phyloP scores from a whole-genome alignment of 192 early-diverging fungal genomes.

The Mortierella alpina region DNA sequence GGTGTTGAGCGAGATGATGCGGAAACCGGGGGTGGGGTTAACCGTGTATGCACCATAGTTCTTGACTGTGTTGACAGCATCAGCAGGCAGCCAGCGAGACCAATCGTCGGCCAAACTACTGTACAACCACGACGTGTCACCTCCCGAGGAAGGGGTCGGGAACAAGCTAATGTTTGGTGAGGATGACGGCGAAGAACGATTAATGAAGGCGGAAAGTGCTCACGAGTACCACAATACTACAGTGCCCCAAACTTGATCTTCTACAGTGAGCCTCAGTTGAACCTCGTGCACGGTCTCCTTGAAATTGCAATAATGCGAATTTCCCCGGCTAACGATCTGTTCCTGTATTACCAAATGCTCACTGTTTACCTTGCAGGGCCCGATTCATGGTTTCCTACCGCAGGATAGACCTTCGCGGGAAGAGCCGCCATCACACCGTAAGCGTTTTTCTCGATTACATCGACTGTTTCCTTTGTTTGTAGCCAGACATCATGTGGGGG shows the following conservation, averaged over 20 bases:
- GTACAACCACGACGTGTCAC: conserved; percentile 59
- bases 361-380: conserved; percentile 49
- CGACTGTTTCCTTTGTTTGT: conserved; percentile 40
- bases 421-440: conserved; percentile 51
- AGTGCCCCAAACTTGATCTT: too few relatives aligned
- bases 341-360: not conserved
- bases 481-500: conserved; percentile 68
- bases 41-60: conserved; percentile 60
- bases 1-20: conserved; percentile 66
- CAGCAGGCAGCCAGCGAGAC: conserved; percentile 56
- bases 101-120: conserved; percentile 54
- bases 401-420: conserved; percentile 49
- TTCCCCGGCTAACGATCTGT: not conserved
- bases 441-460: conserved; percentile 32
- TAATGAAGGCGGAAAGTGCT: too few relatives aligned
- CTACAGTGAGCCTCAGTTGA: too few relatives aligned
- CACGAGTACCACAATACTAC: too few relatives aligned
- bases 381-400: conserved; percentile 66
- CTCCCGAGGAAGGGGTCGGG: conserved; percentile 32
- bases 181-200: too few relatives aligned
- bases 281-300: too few relatives aligned
- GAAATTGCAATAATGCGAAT: not conserved
- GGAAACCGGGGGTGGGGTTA: conserved; percentile 54
- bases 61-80: conserved; percentile 40
- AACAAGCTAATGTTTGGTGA: conserved; percentile 12